These are phyloP conservation scores for Aurifilum marmelostoma DNA, from an alignment of 2,329 filamentous ascomycete species.

Conservation along the genomic window DNA sequence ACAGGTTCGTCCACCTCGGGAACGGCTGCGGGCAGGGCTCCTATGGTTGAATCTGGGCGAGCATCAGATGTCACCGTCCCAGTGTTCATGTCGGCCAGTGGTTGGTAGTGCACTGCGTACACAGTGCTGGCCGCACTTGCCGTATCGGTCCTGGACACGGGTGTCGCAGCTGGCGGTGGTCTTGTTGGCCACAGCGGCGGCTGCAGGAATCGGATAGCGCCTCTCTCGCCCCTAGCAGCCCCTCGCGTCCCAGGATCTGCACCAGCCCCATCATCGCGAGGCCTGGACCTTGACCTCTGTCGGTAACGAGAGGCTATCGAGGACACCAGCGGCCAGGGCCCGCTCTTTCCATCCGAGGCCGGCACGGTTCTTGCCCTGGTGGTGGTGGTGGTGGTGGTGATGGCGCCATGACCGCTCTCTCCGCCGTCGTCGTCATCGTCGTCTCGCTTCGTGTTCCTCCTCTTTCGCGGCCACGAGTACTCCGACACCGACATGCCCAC, in stretches of 20 bases:
- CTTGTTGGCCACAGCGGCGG: conserved; percentile 59
- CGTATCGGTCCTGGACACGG: conserved; percentile 64
- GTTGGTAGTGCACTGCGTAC: conserved; percentile 65
- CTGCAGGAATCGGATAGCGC: conserved; percentile 43
- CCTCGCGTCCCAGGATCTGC: conserved; percentile 29
- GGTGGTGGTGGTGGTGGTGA: conserved; percentile 1
- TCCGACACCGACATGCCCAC: conserved; percentile 65
- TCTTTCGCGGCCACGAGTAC: conserved; percentile 49
- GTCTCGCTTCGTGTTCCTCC: conserved; percentile 37
- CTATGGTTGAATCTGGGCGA: conserved; percentile 27
- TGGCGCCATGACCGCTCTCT: conserved; percentile 32
- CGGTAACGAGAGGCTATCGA: conserved; percentile 46
- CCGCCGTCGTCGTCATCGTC: conserved; percentile 39
- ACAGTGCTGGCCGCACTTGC: conserved; percentile 66
- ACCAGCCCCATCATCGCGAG: conserved; percentile 29
- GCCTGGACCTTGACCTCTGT: conserved; percentile 33
- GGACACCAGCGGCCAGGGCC: conserved; percentile 46
- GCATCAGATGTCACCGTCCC: conserved; percentile 47
- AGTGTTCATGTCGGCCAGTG: conserved; percentile 55
- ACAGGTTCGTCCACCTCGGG: conserved; percentile 40
- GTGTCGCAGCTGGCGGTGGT: conserved; percentile 58
- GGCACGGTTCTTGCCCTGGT: conserved; percentile 30
- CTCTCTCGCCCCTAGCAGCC: conserved; percentile 34
- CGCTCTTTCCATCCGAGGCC: conserved; percentile 36
- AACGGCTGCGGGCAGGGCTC: conserved; percentile 32